These are phyloP conservation scores for Acacia concinna DNA, from an alignment of 331 rosid species.

Conservation along the genomic window DNA sequence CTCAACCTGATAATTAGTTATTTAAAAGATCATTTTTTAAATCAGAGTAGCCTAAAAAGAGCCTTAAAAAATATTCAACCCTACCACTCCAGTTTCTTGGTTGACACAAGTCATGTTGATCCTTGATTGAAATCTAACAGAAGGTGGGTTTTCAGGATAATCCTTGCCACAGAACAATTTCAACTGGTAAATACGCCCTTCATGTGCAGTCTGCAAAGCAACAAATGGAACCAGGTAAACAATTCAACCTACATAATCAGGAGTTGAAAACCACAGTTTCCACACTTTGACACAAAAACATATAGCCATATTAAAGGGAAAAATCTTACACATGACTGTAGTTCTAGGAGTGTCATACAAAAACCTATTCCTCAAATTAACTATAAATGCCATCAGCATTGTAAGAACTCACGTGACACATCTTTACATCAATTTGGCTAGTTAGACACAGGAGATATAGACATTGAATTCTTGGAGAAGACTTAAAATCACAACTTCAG, in stretches of 20 bases:
- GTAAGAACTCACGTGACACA: background rate
- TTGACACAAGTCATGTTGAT: slow-evolving; percentile 46
- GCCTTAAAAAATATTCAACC: slow-evolving; percentile 10
- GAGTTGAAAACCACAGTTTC: background rate
- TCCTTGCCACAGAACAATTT: slow-evolving; percentile 49
- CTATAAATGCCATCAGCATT: background rate
- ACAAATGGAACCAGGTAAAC: slow-evolving; percentile 12
- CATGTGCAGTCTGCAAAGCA: slow-evolving; percentile 47
- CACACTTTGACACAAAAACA: background rate
- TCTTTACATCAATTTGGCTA: background rate
- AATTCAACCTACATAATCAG: background rate
- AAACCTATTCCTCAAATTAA: background rate
- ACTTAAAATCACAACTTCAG: background rate
- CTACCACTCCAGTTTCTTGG: slow-evolving; percentile 53
- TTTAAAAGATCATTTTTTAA: slow-evolving; percentile 27
- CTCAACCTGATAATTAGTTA: slow-evolving; percentile 56
- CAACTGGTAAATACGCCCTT: slow-evolving; percentile 51
- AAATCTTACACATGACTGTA: background rate
- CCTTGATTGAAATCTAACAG: slow-evolving; percentile 48
- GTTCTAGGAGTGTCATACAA: background rate
- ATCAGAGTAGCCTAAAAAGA: background rate
- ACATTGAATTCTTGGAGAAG: background rate
- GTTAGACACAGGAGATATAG: background rate
- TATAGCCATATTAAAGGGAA: background rate
- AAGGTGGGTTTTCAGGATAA: slow-evolving; percentile 50